These are phyloP conservation scores for Russula sp. DNA, from an alignment of 768 basidiomycete genomes.

Conservation along the genomic window DNA sequence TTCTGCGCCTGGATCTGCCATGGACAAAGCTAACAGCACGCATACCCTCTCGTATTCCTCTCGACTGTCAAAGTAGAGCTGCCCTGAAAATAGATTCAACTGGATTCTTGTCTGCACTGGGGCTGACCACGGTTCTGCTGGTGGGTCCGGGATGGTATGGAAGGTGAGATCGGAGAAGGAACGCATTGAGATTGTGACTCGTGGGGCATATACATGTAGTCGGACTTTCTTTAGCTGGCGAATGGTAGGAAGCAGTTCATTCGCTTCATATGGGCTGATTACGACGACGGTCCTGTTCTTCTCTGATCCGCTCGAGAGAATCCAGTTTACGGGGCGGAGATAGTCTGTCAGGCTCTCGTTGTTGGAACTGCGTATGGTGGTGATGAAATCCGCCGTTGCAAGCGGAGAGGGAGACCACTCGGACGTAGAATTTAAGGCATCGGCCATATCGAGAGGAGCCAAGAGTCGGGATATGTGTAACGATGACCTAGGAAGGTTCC, in stretches of 20 bases:
- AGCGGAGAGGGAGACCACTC: conserved; percentile 22
- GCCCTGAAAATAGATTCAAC: conserved; percentile 20
- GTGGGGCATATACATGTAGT: conserved; percentile 18
- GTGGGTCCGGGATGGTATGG: conserved; percentile 6
- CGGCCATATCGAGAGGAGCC: background rate
- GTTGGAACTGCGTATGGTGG: background rate
- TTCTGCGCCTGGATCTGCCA: conserved; percentile 14
- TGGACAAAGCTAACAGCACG: conserved; percentile 11
- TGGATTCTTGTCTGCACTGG: conserved; percentile 11
- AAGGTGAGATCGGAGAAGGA: conserved; percentile 20
- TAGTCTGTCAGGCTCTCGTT: conserved; percentile 5
- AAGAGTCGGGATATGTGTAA: background rate
- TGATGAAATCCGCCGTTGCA: conserved; percentile 21
- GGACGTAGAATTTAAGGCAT: background rate
- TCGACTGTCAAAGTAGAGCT: conserved; percentile 25
- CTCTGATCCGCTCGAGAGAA: conserved; percentile 19
- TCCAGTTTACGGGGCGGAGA: conserved; percentile 23
- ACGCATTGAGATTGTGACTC: conserved; percentile 14
- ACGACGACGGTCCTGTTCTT: conserved; percentile 5
- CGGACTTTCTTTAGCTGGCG: conserved; percentile 21
- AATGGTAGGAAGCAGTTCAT: conserved; percentile 22
- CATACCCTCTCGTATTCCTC: conserved; percentile 22
- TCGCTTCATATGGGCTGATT: conserved; percentile 22
- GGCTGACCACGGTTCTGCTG: background rate
- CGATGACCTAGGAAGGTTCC: background rate